Conservation (phyloP, 805 yeast species). For the Torulaspora quercuum region DNA sequence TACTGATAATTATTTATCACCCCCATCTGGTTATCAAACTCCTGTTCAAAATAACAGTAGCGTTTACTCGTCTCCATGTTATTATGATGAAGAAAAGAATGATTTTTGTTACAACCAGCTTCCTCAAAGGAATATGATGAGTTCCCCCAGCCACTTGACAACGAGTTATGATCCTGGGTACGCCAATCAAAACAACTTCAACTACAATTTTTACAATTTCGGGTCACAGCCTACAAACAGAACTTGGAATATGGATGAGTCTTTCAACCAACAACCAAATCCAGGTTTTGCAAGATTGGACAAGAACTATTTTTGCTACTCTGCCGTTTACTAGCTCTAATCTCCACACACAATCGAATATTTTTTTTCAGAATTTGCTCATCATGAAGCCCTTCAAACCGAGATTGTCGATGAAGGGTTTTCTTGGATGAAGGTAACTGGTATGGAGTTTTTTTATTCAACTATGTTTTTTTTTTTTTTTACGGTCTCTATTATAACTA, state of each 20-base stretch:
- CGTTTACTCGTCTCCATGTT: constrained; percentile 26
- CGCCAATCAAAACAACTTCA: constrained; percentile 15
- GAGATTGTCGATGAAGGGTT: no score
- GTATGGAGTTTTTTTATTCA: constrained; percentile 2
- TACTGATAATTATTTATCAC: constrained; percentile 17
- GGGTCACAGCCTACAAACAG: constrained; percentile 12
- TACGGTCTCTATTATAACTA: background rate
- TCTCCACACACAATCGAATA: constrained; percentile 53
- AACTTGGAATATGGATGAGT: constrained; percentile 14
- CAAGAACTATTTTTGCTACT: constrained; percentile 15
- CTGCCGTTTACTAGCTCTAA: constrained; percentile 29
- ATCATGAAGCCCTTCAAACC: background rate
- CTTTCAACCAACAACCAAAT: constrained; percentile 10
- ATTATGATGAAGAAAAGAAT: constrained; percentile 23
- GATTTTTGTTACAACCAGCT: constrained; percentile 20
- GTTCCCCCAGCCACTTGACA: constrained; percentile 17
- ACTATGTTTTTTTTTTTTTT: constrained; percentile 6
- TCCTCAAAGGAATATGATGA: constrained; percentile 10
- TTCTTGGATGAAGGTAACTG: no score
- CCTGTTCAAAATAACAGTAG: constrained; percentile 19
- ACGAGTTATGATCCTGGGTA: constrained; percentile 15
- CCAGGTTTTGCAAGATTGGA: constrained; percentile 11
- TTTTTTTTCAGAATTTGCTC: background rate
- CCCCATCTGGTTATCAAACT: constrained; percentile 28
- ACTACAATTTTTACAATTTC: constrained; percentile 25